Evolutionary conservation across 192 early-diverging fungal genomes (phyloP), one percentile per base, ranked within the genome.

Genomic region (Mortierella claussenii): DNA sequence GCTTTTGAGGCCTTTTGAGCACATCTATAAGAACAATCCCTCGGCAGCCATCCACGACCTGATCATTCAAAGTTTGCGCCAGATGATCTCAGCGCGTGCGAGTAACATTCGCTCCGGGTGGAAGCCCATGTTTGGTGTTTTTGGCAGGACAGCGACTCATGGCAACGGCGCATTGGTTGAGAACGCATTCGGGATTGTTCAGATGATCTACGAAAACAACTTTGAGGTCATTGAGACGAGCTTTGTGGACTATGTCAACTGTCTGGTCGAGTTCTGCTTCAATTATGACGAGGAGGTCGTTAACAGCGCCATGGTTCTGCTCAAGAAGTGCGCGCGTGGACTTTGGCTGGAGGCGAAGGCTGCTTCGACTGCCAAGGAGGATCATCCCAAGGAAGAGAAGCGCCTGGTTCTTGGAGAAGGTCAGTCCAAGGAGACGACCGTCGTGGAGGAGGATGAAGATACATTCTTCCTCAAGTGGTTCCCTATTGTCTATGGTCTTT

Each of bases 1-100:
- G 76, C 95, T 98, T 64, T 73, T 98, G 68, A 85, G 91, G 20
- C 94, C 93, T 26, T 98, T 97, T 80, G 94, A 96, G n/a, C 86
- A 89, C 20, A 87, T 92, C 23, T 82, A 92, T 44, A 93, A 89
- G 74, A 93, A 95, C n/a, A 92, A 91, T 58, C 85, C 89, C 10
- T 85, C 90, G 3, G 86, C 84, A 11, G 67, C 78, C 24, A 87
- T 93, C 52, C 89, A 89, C 66, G 89, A 87, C 44, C 90, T 96
- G 79, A 91, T 82, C 78, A 67, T 84, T 53, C 89, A 83, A 69
- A 95, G 93, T 81, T 85, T 89, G 31, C 86, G 82, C 27, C 91
- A 92, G 78, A 82, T 92, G 50, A 88, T 92, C 37, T 83, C 86
- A 24, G 90, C 93, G 0, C 84, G 92, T 32, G 89, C 93, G 21